Evolutionary conservation across 75 land plant genomes (phyloP).

Genomic region (Pinus taeda): DNA sequence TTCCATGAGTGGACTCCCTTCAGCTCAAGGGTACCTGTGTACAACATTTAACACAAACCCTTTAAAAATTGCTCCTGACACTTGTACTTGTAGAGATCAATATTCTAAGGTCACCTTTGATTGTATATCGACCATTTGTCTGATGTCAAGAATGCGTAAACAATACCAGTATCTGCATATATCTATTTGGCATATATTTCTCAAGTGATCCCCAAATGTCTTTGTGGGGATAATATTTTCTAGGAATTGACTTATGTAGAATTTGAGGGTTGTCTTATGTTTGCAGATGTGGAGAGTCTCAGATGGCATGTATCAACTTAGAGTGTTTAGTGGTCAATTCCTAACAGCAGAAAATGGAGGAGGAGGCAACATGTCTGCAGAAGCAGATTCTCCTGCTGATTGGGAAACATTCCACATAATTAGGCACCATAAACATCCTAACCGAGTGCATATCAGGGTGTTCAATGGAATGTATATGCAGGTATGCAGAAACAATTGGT

Average conservation of each 20-base stretch:
- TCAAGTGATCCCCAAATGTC: background rate
- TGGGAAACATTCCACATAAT: slow-evolving; percentile 63
- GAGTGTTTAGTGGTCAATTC: slow-evolving; percentile 61
- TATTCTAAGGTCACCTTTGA: background rate
- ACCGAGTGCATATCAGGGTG: slow-evolving; percentile 63
- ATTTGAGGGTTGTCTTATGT: background rate
- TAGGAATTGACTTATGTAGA: background rate
- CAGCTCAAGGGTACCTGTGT: background rate
- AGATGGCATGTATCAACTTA: slow-evolving; percentile 49
- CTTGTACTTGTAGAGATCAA: background rate
- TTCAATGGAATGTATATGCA: slow-evolving; percentile 65
- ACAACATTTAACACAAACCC: background rate
- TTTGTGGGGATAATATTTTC: background rate
- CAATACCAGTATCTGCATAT: too few species aligned
- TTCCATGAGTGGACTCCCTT: background rate
- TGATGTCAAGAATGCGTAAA: background rate
- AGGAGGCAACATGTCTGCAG: slow-evolving; percentile 40
- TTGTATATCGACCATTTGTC: background rate
- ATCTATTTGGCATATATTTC: background rate
- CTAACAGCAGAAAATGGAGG: slow-evolving; percentile 45
- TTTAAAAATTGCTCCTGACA: background rate
- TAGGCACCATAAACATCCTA: slow-evolving; percentile 32
- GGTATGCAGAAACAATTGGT: slow-evolving; percentile 18
- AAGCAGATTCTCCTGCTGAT: slow-evolving; percentile 40
- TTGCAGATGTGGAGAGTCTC: slow-evolving; percentile 75